phyloP scores from a whole-genome alignment of 805 yeast genomes.

The Candida alai region DNA sequence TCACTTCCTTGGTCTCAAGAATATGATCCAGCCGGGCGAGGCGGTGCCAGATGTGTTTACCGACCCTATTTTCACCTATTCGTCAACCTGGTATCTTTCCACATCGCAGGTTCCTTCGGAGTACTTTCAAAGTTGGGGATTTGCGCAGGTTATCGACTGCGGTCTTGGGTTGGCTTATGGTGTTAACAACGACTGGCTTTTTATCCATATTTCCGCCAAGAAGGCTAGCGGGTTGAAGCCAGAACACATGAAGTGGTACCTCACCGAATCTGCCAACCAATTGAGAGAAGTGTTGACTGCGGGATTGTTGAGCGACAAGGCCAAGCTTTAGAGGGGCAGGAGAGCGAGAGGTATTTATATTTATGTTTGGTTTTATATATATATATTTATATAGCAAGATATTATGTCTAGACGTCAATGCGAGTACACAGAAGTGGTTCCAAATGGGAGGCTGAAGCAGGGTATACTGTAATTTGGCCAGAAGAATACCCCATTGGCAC shows the following conservation, averaged over 20 bases:
- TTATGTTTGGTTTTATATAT: background rate
- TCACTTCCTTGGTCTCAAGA: conserved; percentile 85
- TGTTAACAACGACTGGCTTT: conserved; percentile 80
- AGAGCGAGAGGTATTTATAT: conserved; percentile 33
- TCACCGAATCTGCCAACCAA: conserved; percentile 78
- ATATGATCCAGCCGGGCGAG: conserved; percentile 58
- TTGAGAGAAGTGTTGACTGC: conserved; percentile 58
- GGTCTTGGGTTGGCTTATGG: conserved; percentile 95
- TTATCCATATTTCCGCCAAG: conserved; percentile 78
- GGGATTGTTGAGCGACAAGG: conserved; percentile 26
- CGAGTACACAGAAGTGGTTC: no score
- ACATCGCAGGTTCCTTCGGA: conserved; percentile 84
- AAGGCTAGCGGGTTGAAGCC: conserved; percentile 58
- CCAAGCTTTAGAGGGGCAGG: conserved; percentile 16
- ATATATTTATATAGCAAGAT: conserved; percentile 1
- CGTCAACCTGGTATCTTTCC: conserved; percentile 81
- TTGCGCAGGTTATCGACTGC: conserved; percentile 90
- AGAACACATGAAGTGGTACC: conserved; percentile 57
- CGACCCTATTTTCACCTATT: conserved; percentile 74
- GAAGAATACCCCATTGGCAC: no score
- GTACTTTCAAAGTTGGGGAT: conserved; percentile 88
- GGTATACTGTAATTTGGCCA: no score
- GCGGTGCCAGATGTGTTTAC: conserved; percentile 62
- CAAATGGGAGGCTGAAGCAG: no score
- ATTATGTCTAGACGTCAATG: no score